A percentile compares a stretch with the other conserved stretches of the same genome.
Evolutionary conservation across 768 basidiomycete genomes (phyloP).

Genomic region (Sarcomyxa edulis): DNA sequence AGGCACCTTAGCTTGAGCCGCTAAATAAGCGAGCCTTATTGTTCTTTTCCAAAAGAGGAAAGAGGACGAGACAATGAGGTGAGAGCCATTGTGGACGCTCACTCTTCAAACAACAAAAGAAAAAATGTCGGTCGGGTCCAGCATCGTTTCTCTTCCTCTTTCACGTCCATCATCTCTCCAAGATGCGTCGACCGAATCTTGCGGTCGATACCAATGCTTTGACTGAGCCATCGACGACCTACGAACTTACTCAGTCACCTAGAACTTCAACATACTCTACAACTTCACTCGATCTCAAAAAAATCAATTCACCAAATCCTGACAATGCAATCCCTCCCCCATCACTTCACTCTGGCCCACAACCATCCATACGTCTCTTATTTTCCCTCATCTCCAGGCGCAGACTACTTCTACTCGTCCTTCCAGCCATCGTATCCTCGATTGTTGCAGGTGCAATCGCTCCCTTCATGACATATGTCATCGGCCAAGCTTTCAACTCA

Average conservation of each 20-base stretch:
- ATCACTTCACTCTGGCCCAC: neutral
- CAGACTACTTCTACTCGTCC: constrained; percentile 50
- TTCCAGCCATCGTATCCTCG: constrained; percentile 66
- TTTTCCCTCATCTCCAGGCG: constrained; percentile 60
- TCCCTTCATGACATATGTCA: constrained; percentile 82
- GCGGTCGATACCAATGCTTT: constrained; percentile 8
- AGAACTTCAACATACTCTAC: constrained; percentile 1
- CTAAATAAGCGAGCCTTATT: too few species aligned
- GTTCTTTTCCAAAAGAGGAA: too few species aligned
- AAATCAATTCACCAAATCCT: neutral
- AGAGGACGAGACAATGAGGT: too few species aligned
- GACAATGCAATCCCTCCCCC: neutral
- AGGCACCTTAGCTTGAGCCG: too few species aligned
- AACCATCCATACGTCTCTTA: constrained; percentile 34
- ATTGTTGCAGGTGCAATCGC: constrained; percentile 64
- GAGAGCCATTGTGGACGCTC: too few species aligned
- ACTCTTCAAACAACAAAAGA: too few species aligned
- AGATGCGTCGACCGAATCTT: constrained; percentile 11
- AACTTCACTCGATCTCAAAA: constrained; percentile 1
- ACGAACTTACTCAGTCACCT: constrained; percentile 3
- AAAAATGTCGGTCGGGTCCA: constrained; percentile 8
- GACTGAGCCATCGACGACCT: constrained; percentile 3
- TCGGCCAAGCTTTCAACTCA: constrained; percentile 72
- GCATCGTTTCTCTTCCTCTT: constrained; percentile 1
- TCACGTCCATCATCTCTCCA: constrained; percentile 4